Conservation (phyloP, 345 rosid species). For the Acer saccharum region DNA sequence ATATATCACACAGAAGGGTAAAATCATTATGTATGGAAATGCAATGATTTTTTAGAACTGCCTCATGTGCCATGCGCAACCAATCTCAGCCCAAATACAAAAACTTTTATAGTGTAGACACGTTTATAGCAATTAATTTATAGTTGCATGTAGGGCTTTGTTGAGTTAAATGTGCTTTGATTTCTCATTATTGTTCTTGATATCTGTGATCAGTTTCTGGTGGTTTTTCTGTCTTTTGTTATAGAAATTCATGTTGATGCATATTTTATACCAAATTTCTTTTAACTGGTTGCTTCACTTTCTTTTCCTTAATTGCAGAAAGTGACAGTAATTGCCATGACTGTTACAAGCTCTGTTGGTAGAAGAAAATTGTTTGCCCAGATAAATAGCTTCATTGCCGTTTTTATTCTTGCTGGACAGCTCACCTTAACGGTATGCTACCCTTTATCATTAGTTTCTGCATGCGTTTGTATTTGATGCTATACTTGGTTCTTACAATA, state of each 20-base stretch:
- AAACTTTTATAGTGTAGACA: background rate
- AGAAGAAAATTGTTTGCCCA: constrained; percentile 86
- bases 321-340: constrained; percentile 80
- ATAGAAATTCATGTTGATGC: background rate
- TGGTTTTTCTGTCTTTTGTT: background rate
- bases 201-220: background rate
- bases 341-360: constrained; percentile 72
- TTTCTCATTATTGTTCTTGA: background rate
- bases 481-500: background rate
- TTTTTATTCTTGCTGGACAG: constrained; percentile 91
- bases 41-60: background rate
- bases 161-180: background rate
- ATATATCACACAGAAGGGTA: background rate
- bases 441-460: background rate
- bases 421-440: constrained; percentile 76
- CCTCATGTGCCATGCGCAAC: background rate
- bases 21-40: background rate
- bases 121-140: background rate
- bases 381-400: constrained; percentile 93
- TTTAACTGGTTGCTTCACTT: background rate
- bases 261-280: background rate
- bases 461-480: background rate
- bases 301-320: constrained; percentile 51
- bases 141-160: background rate
- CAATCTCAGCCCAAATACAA: background rate